Base-by-base conservation (phyloP, 495 filamentous ascomycete genomes). In the Trichoderma reesei region DNA sequence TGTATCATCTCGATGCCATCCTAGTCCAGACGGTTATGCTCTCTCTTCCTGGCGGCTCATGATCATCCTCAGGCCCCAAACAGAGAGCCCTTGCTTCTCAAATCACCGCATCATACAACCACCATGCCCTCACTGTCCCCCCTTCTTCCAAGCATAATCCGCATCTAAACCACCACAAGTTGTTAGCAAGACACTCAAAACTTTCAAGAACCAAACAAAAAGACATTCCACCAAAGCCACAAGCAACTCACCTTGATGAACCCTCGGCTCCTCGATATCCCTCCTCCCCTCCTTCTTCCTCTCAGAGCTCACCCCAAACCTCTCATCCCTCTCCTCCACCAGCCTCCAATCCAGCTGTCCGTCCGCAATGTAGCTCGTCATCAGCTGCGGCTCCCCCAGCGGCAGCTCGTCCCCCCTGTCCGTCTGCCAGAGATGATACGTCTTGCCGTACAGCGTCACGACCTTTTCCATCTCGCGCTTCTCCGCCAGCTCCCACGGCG, bases 351-450 rank as follows among this genome's bases (percentile, higher is more conserved):
- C 85, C 26, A 87, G 74, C 71, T 85, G 85, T 13, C 79, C 82
- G 41, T 80, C 74, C 5, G 76, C 73, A 13, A 83, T 86, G 69
- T 87, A 88, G 70, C 88, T 92, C 46, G 80, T 85, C 90, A 94
- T 93, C 66, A 96, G 75, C 76, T 88, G 74, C 65, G 90, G 89
- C 73, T 78, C 75, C 0, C 91, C 90, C 63, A 94, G 70, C 26
- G 90, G 90, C 67, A 96, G 67, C 67, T 82, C 71, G 69, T 94
- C 83, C 6, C 92, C 91, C n/a, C 84, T 77, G 71, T 95, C 90
- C 36, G 87, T 82, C 80, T 95, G 90, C 91, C 91, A 96, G 61
- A 94, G 76, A 70, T 92, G 91, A 75, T 87, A 96, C n/a, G 87
- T 85, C 74, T 96, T 95, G n/a, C 91, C 91, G 66, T 96, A 96